These are phyloP conservation scores for Epichloe uncinata DNA, from an alignment of 2,329 filamentous ascomycete genomes.

Conservation along the genomic window DNA sequence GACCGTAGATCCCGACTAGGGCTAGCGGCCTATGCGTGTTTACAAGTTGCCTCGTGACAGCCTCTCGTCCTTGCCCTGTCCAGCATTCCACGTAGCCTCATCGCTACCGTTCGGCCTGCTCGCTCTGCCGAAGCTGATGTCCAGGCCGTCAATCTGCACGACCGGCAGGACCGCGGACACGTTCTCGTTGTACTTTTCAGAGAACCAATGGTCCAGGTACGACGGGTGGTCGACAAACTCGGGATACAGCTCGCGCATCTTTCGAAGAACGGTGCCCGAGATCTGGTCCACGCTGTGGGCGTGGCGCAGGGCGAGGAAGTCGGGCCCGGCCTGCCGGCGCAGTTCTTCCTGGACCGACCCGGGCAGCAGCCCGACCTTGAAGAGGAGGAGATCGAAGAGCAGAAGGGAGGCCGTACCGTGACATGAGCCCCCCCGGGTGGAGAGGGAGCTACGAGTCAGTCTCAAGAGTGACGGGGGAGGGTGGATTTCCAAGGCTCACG, in stretches of 20 bases:
- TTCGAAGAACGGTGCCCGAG: slow-evolving; percentile 42
- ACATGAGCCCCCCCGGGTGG: slow-evolving; percentile 53
- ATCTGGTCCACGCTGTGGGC: slow-evolving; percentile 53
- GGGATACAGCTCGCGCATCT: slow-evolving; percentile 38
- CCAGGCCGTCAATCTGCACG: slow-evolving; percentile 29
- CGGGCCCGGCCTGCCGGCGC: slow-evolving; percentile 31
- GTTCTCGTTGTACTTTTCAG: slow-evolving; percentile 25
- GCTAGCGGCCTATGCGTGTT: no score
- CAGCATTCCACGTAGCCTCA: slow-evolving; percentile 41
- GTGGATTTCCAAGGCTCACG: slow-evolving; percentile 15
- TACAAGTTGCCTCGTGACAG: not conserved
- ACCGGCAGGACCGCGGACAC: slow-evolving; percentile 30
- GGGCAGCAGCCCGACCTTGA: slow-evolving; percentile 45
- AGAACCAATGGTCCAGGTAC: slow-evolving; percentile 36
- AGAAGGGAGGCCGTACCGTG: slow-evolving; percentile 49
- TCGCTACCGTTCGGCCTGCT: slow-evolving; percentile 42
- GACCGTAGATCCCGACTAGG: no score
- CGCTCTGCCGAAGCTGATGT: slow-evolving; percentile 29
- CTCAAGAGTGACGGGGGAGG: no score
- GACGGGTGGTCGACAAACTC: slow-evolving; percentile 36
- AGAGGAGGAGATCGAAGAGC: slow-evolving; percentile 55
- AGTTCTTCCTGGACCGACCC: slow-evolving; percentile 38
- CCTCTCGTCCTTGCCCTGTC: slow-evolving; percentile 26
- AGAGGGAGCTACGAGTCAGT: no score
- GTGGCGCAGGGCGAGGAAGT: slow-evolving; percentile 45